Percentiles rank a stretch among this genome's conserved stretches.
Conservation (phyloP, 805 yeast species). For the Candida pini region DNA sequence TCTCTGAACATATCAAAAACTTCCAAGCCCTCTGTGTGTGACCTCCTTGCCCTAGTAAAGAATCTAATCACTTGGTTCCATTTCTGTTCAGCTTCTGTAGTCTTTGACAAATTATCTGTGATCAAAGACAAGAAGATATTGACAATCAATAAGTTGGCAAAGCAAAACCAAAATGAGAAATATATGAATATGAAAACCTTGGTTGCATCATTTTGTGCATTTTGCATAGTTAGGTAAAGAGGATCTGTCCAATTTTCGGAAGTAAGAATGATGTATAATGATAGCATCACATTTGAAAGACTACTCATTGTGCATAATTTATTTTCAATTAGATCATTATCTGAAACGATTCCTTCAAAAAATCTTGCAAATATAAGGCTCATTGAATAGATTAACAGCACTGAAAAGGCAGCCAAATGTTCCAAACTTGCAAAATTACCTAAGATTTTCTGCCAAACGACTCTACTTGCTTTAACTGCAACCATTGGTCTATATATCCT, state of each 20-base stretch:
- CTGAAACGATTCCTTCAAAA: conserved; percentile 61
- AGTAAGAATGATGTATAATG: conserved; percentile 70
- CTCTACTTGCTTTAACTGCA: conserved; percentile 45
- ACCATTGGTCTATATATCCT: conserved; percentile 67
- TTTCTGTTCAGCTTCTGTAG: conserved; percentile 10
- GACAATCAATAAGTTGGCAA: conserved; percentile 67
- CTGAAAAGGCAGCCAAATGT: conserved; percentile 65
- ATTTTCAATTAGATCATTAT: conserved; percentile 33
- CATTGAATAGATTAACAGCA: conserved; percentile 50
- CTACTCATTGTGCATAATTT: conserved; percentile 53
- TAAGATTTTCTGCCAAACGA: conserved; percentile 62
- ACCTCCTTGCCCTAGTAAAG: conserved; percentile 4
- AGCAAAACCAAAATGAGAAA: conserved; percentile 66
- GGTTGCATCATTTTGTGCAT: conserved; percentile 42
- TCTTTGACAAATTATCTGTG: conserved; percentile 54
- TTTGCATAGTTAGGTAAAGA: conserved; percentile 50
- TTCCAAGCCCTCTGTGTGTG: neutral
- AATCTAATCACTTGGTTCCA: conserved; percentile 13
- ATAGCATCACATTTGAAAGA: conserved; percentile 60
- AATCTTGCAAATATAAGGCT: conserved; percentile 61
- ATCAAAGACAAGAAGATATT: conserved; percentile 86
- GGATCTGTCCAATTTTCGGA: conserved; percentile 85
- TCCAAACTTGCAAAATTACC: conserved; percentile 55
- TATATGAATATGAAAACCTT: conserved; percentile 52
- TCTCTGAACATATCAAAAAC: conserved; percentile 3